Conservation (phyloP, 805 yeast species). For the Teunomyces cretensis region DNA sequence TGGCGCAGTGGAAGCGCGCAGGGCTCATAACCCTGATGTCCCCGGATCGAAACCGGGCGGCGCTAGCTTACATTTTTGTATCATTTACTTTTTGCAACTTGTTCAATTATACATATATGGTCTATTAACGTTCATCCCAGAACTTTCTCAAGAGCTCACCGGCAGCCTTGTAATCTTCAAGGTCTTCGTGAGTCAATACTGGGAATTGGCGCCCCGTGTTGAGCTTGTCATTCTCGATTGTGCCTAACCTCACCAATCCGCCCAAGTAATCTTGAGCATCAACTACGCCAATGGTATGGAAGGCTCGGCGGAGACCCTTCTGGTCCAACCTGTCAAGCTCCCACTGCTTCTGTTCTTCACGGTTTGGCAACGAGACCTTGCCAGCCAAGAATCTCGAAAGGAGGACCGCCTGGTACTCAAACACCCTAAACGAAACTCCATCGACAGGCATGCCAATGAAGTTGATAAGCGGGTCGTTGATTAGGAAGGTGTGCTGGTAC, state of each 20-base stretch:
- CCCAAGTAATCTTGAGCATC: constrained; percentile 16
- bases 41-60: constrained; percentile 81
- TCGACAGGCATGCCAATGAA: constrained; percentile 62
- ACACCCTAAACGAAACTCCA: constrained; percentile 60
- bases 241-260: constrained; percentile 17
- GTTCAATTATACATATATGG: not conserved
- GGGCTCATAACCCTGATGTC: constrained; percentile 99
- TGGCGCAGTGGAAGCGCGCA: constrained; percentile 99
- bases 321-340: constrained; percentile 35
- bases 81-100: constrained; percentile 4
- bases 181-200: constrained; percentile 14
- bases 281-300: constrained; percentile 39
- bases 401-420: constrained; percentile 64
- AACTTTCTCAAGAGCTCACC: constrained; percentile 16
- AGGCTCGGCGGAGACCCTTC: constrained; percentile 41
- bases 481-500: constrained; percentile 60
- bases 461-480: constrained; percentile 61
- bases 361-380: constrained; percentile 49
- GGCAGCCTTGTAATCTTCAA: constrained; percentile 12
- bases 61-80: constrained; percentile 12
- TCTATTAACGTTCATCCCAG: constrained; percentile 19
- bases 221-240: constrained; percentile 11
- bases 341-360: constrained; percentile 46
- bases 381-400: constrained; percentile 63
- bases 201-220: constrained; percentile 24